These are phyloP conservation scores for Mycena galericulata DNA, from an alignment of 768 basidiomycete species.

Conservation along the genomic window DNA sequence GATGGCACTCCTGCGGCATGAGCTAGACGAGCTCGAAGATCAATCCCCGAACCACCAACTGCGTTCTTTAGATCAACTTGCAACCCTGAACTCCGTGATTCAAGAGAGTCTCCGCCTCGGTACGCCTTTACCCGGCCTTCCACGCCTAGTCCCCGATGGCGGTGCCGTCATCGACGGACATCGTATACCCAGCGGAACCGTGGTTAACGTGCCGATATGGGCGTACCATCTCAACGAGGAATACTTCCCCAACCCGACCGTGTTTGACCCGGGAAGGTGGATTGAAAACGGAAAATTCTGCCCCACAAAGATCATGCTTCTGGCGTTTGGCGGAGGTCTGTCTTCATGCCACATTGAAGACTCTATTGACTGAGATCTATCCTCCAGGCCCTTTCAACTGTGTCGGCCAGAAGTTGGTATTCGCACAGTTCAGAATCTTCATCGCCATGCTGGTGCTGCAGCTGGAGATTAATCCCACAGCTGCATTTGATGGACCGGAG, in stretches of 20 bases:
- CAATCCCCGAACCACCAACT: not conserved
- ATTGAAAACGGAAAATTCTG: slow-evolving; percentile 7
- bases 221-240: slow-evolving; percentile 6
- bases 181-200: not conserved
- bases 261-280: slow-evolving; percentile 12
- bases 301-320: not conserved
- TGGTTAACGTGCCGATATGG: slow-evolving; percentile 1
- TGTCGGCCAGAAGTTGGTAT: slow-evolving; percentile 2
- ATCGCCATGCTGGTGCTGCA: not conserved
- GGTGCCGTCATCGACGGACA: not conserved
- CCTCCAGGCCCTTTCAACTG: slow-evolving; percentile 18
- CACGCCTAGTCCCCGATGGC: too few species aligned
- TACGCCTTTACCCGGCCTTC: too few species aligned
- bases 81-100: not conserved
- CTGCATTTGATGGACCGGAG: not conserved
- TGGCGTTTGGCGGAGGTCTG: slow-evolving; percentile 4
- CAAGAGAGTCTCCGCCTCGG: slow-evolving; percentile 14
- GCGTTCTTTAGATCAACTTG: not conserved
- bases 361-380: not conserved
- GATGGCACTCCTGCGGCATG: slow-evolving; percentile 91
- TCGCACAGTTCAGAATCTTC: not conserved
- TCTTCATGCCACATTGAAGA: not conserved
- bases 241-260: not conserved
- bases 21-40: not conserved
- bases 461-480: not conserved